phyloP scores from a whole-genome alignment of 2,329 filamentous ascomycete species.

The Orbilia brochopaga region DNA sequence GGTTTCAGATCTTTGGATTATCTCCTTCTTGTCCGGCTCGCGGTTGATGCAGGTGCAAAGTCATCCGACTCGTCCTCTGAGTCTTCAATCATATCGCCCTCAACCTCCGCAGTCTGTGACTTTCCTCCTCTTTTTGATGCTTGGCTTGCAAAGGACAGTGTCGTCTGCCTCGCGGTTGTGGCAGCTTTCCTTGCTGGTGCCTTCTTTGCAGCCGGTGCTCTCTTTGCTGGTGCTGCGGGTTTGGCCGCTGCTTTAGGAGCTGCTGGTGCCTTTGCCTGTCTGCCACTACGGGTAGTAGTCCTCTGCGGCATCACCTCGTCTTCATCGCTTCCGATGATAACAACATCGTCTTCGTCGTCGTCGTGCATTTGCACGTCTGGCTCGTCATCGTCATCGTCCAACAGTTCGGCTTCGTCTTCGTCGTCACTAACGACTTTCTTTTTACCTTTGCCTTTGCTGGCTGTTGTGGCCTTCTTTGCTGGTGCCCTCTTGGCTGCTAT shows the following conservation, averaged over 20 bases:
- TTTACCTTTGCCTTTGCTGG: constrained; percentile 57
- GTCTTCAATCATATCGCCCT: constrained; percentile 48
- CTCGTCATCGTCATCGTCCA: constrained; percentile 59
- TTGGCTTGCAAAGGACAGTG: constrained; percentile 25
- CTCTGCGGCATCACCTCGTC: constrained; percentile 58
- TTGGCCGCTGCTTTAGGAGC: constrained; percentile 57
- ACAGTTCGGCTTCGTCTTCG: constrained; percentile 59
- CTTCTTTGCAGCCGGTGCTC: constrained; percentile 54
- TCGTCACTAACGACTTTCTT: constrained; percentile 56
- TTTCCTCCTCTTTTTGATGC: constrained; percentile 16
- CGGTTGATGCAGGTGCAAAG: constrained; percentile 38
- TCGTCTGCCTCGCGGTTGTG: constrained; percentile 34
- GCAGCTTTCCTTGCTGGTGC: constrained; percentile 58
- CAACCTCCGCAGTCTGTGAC: constrained; percentile 34
- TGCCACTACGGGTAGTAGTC: constrained; percentile 51
- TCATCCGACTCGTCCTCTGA: constrained; percentile 49
- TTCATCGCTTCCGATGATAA: constrained; percentile 64
- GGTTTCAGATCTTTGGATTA: neutral
- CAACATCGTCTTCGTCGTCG: constrained; percentile 63
- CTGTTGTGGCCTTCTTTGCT: constrained; percentile 55
- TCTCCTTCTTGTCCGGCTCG: constrained; percentile 28
- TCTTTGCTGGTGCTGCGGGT: constrained; percentile 55
- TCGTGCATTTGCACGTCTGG: constrained; percentile 50
- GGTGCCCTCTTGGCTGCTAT: constrained; percentile 57
- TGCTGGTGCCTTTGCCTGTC: constrained; percentile 55